Percentiles rank a stretch among this genome's conserved stretches.
Evolutionary conservation across 192 early-diverging fungal species (phyloP).

Genomic region (Coemansia sp.): DNA sequence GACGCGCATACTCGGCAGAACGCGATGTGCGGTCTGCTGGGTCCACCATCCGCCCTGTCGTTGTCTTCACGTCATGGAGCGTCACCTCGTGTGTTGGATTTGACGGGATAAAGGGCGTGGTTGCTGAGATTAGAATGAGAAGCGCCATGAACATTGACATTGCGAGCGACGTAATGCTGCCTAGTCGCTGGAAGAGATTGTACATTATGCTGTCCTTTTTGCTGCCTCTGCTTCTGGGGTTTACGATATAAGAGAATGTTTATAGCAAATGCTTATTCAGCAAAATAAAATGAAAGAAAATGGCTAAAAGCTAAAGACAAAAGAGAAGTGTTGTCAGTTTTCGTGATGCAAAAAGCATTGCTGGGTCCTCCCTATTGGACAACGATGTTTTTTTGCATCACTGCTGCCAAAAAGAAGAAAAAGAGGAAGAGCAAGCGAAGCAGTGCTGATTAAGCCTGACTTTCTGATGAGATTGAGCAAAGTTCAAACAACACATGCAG

Average conservation of each 20-base stretch:
- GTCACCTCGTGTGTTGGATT: conserved; percentile 28
- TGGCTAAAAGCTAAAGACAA: not conserved
- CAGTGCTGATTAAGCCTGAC: no score
- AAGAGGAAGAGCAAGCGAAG: no score
- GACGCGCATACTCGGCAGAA: conserved; percentile 41
- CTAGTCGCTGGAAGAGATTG: conserved; percentile 53
- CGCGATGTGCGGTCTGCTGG: conserved; percentile 39
- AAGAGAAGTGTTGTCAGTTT: not conserved
- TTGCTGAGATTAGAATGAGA: conserved; percentile 37
- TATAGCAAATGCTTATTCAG: not conserved
- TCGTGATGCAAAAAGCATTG: not conserved
- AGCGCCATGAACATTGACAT: conserved; percentile 53
- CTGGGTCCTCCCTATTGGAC: not conserved
- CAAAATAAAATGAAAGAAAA: not conserved
- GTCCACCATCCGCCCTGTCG: conserved; percentile 44
- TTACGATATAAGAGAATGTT: no score
- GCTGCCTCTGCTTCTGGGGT: no score
- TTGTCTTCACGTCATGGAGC: conserved; percentile 42
- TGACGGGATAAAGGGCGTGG: conserved; percentile 42
- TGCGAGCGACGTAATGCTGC: conserved; percentile 52
- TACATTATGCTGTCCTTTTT: conserved; percentile 27
- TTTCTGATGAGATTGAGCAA: no score
- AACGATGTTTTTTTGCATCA: not conserved
- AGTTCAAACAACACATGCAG: no score
- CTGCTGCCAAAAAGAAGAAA: no score